Percentiles rank a stretch among this genome's conserved stretches.
Evolutionary conservation across 148 eudicot genomes (phyloP).

Genomic region (Oxyria digyna): DNA sequence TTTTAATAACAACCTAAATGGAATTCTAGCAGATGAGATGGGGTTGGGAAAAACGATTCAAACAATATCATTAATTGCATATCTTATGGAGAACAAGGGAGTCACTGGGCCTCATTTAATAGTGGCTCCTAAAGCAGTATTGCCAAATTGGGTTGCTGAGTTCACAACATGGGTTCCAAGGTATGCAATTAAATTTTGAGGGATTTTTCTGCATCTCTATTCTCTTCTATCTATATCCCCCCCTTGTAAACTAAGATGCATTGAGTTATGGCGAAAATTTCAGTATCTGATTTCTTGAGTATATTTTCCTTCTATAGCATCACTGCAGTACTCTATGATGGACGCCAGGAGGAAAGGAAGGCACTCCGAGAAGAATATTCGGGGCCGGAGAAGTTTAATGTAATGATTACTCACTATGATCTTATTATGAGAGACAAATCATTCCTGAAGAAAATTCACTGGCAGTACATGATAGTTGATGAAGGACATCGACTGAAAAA

Average conservation of each 20-base stretch:
- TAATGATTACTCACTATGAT: constrained; percentile 89
- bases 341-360: constrained; percentile 71
- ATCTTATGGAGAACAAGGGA: constrained; percentile 81
- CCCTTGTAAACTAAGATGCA: neutral
- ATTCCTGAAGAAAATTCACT: constrained; percentile 80
- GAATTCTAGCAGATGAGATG: constrained; percentile 99
- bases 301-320: constrained; percentile 40
- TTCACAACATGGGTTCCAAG: constrained; percentile 90
- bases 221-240: neutral
- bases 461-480: constrained; percentile 94
- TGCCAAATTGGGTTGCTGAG: constrained; percentile 89
- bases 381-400: constrained; percentile 79
- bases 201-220: neutral
- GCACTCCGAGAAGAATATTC: constrained; percentile 78
- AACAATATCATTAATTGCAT: constrained; percentile 83
- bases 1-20: constrained; percentile 92
- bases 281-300: neutral
- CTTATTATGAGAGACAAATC: constrained; percentile 93
- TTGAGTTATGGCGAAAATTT: neutral
- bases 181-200: constrained; percentile 25
- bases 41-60: constrained; percentile 98
- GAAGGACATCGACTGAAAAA: constrained; percentile 96
- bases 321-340: constrained; percentile 80
- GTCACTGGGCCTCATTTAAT: constrained; percentile 92
- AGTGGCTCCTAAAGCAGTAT: constrained; percentile 96